These are phyloP conservation scores for Solanum paucissectum DNA, from an alignment of 257 asterid genomes.

Conservation along the genomic window DNA sequence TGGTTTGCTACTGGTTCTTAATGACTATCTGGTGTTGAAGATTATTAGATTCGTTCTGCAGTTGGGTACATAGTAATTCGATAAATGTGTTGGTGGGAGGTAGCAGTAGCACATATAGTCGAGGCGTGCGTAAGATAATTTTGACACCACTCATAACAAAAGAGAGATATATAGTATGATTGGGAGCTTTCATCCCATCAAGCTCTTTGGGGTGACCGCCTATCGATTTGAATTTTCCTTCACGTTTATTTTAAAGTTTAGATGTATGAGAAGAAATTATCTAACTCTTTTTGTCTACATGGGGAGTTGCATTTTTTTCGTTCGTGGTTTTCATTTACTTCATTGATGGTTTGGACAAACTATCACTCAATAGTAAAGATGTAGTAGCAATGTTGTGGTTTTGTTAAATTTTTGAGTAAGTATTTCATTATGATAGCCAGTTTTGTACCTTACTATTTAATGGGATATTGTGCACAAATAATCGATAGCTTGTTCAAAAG, in stretches of 20 bases:
- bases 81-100: neutral
- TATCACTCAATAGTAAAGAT: no score
- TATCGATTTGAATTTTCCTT: neutral
- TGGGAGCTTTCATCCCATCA: neutral
- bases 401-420: neutral
- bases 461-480: neutral
- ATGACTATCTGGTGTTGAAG: neutral
- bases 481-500: neutral
- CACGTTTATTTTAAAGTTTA: neutral
- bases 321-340: neutral
- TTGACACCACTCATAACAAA: neutral
- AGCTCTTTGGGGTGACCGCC: neutral
- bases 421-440: neutral
- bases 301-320: neutral
- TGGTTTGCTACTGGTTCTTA: neutral
- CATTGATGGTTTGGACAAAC: neutral
- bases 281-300: neutral
- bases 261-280: neutral
- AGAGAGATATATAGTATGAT: neutral
- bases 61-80: neutral
- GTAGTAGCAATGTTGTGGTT: neutral
- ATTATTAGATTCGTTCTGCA: neutral
- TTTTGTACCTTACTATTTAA: neutral
- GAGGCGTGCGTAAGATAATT: neutral
- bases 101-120: neutral